phyloP scores from a whole-genome alignment of 257 asterid species.

The Schizonepeta tenuifolia region DNA sequence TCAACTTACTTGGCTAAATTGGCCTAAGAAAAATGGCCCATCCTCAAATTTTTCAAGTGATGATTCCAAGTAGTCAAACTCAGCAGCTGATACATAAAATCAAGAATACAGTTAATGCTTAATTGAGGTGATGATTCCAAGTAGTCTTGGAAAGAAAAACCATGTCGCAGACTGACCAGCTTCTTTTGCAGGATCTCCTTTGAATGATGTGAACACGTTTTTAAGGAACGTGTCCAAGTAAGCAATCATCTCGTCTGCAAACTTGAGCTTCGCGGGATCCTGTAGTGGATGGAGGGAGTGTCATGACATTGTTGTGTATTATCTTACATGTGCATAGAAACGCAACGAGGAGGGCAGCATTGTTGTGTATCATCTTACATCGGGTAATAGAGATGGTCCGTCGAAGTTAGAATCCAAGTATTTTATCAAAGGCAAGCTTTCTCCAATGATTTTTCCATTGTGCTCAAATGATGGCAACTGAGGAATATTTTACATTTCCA shows the following conservation, averaged over 20 bases:
- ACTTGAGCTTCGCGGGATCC: slow-evolving; percentile 57
- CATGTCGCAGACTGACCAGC: slow-evolving; percentile 37
- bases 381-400: slow-evolving; percentile 54
- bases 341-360: background rate
- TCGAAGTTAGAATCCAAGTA: slow-evolving; percentile 54
- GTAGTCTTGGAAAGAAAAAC: background rate
- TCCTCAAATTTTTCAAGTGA: slow-evolving; percentile 55
- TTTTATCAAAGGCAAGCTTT: slow-evolving; percentile 55
- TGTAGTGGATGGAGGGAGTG: slow-evolving; percentile 26
- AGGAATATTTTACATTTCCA: background rate
- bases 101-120: background rate
- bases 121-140: no score
- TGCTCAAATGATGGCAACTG: slow-evolving; percentile 69
- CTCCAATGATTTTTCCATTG: slow-evolving; percentile 58
- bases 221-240: slow-evolving; percentile 49
- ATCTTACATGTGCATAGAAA: background rate
- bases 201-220: slow-evolving; percentile 40
- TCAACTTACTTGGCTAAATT: slow-evolving; percentile 53
- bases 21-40: slow-evolving; percentile 76
- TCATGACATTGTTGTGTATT: background rate
- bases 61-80: slow-evolving; percentile 61
- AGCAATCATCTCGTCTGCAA: slow-evolving; percentile 60
- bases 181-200: slow-evolving; percentile 49
- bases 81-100: slow-evolving; percentile 37
- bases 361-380: background rate